phyloP scores from a whole-genome alignment of 371 early-diverging fungal genomes.

The Syncephalastrum racemosum region DNA sequence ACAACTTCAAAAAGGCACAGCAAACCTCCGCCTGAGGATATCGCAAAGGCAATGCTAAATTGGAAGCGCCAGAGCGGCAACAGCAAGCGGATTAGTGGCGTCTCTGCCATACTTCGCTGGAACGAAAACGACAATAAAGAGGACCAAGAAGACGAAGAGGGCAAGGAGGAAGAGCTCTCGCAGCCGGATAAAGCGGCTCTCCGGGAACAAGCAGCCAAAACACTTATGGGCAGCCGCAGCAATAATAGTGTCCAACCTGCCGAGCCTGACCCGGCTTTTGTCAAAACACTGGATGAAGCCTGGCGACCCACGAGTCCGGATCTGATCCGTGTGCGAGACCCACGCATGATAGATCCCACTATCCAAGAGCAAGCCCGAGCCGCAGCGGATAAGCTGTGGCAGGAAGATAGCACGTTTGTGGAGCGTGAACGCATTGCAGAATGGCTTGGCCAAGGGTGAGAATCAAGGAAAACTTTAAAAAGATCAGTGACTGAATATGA shows the following conservation, averaged over 20 bases:
- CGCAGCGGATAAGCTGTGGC: constrained; percentile 37
- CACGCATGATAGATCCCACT: neutral
- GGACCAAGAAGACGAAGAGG: constrained; percentile 1
- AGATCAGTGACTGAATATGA: neutral
- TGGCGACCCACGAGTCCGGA: too few relatives aligned
- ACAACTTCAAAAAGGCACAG: constrained; percentile 24
- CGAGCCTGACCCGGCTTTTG: neutral
- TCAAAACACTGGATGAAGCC: too few relatives aligned
- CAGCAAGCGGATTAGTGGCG: constrained; percentile 10
- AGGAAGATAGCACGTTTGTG: constrained; percentile 38
- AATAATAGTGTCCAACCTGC: neutral
- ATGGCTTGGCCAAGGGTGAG: constrained; percentile 48
- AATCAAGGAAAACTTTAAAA: neutral
- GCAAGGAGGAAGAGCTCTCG: constrained; percentile 8
- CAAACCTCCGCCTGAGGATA: constrained; percentile 33
- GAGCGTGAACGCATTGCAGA: constrained; percentile 46
- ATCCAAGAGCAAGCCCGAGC: constrained; percentile 21
- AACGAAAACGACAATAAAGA: neutral
- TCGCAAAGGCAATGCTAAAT: constrained; percentile 40
- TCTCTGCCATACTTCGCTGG: neutral
- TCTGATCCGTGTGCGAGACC: too few relatives aligned
- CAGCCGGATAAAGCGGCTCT: constrained; percentile 4
- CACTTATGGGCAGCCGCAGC: constrained; percentile 2
- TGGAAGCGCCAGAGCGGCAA: constrained; percentile 40
- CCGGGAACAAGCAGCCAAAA: constrained; percentile 11